Conservation (phyloP, 768 basidiomycete species). For the Tubosaeta brunneosetosa region DNA sequence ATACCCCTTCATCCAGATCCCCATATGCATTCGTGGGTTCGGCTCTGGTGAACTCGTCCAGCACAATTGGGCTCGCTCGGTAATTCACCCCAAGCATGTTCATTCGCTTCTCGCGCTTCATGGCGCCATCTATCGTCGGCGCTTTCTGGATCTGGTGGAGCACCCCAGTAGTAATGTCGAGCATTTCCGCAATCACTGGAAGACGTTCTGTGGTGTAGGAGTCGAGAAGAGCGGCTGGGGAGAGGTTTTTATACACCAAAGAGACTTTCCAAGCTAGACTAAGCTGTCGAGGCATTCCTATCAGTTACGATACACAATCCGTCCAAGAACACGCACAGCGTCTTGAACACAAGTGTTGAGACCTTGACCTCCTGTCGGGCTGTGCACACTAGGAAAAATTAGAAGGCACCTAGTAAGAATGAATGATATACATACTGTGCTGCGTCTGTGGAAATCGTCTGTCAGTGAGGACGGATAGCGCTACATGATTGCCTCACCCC, state of each 20-base stretch:
- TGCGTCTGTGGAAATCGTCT: slow-evolving; percentile 35
- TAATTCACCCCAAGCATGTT: slow-evolving; percentile 51
- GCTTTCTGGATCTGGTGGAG: not conserved
- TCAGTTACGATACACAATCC: not conserved
- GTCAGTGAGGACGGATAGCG: not conserved
- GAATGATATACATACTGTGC: slow-evolving; percentile 32
- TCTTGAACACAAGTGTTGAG: slow-evolving; percentile 37
- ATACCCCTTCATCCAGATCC: slow-evolving; percentile 1
- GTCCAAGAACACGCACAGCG: slow-evolving; percentile 26
- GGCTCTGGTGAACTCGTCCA: slow-evolving; percentile 30
- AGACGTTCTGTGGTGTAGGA: slow-evolving; percentile 42
- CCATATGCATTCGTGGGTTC: slow-evolving; percentile 6
- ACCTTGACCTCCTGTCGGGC: slow-evolving; percentile 29
- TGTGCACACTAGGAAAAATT: slow-evolving; percentile 15
- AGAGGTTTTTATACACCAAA: slow-evolving; percentile 35
- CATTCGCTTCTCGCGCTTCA: slow-evolving; percentile 13
- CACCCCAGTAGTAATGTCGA: slow-evolving; percentile 34
- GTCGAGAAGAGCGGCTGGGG: slow-evolving; percentile 34
- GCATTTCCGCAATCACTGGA: slow-evolving; percentile 43
- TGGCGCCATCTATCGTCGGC: not conserved
- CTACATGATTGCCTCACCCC: slow-evolving; percentile 28
- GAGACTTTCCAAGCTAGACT: slow-evolving; percentile 46
- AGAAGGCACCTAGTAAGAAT: not conserved
- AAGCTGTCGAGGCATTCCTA: slow-evolving; percentile 19
- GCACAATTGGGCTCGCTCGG: slow-evolving; percentile 44